Evolutionary conservation across 1,139 yeast species (phyloP).

Genomic region (Taphrina communis): DNA sequence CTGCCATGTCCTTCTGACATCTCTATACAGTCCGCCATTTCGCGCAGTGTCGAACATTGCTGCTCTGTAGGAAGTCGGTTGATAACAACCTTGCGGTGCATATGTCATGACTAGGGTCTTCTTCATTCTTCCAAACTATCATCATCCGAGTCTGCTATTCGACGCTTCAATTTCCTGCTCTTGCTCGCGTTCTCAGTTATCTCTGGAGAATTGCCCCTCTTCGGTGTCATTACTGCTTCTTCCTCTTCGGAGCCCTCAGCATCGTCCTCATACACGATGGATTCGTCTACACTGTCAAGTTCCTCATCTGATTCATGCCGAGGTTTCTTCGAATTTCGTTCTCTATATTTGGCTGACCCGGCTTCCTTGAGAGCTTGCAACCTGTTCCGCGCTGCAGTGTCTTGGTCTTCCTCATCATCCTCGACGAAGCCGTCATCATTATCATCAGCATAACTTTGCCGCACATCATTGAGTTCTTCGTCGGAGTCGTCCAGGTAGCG

Average conservation of each 20-base stretch:
- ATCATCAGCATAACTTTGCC: slow-evolving; percentile 63
- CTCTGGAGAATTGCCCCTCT: neutral
- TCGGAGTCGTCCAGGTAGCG: slow-evolving; percentile 53
- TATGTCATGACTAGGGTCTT: neutral
- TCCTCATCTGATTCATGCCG: slow-evolving; percentile 48
- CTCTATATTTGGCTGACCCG: slow-evolving; percentile 60
- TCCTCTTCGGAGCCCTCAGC: slow-evolving; percentile 49
- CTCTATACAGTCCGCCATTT: too few species aligned
- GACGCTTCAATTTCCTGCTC: slow-evolving; percentile 13
- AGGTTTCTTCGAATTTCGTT: slow-evolving; percentile 42
- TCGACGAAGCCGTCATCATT: slow-evolving; percentile 53
- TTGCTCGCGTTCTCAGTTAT: neutral
- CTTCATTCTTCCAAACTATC: neutral
- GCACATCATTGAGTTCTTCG: slow-evolving; percentile 58
- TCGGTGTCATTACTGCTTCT: slow-evolving; percentile 33
- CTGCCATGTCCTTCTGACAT: too few species aligned
- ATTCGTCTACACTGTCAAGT: slow-evolving; percentile 47
- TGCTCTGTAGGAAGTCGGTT: too few species aligned
- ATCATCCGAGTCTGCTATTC: slow-evolving; percentile 23
- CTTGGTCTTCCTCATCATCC: slow-evolving; percentile 48
- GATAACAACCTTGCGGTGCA: neutral
- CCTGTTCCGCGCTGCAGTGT: slow-evolving; percentile 61
- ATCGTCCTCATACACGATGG: slow-evolving; percentile 47
- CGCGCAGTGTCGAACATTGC: too few species aligned
- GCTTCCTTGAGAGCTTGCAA: slow-evolving; percentile 64